Percentiles rank a stretch among this genome's conserved stretches.
phyloP scores from a whole-genome alignment of 2,329 filamentous ascomycete species.

The Colletotrichum sojae region DNA sequence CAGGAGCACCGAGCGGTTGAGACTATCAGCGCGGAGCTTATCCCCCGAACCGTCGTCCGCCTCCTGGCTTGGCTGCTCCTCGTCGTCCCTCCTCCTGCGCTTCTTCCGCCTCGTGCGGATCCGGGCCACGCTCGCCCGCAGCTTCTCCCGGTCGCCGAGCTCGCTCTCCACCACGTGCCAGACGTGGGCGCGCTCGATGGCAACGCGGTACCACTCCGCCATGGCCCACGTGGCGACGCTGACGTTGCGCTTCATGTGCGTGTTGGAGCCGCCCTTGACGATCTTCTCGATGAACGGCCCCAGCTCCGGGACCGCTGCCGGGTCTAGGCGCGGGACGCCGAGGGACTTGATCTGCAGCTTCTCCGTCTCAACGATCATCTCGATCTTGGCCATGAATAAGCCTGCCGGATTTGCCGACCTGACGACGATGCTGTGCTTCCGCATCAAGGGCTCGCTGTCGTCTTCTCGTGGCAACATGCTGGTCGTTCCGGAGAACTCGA shows the following conservation, averaged over 20 bases:
- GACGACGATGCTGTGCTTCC: constrained; percentile 70
- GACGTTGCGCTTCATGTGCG: constrained; percentile 69
- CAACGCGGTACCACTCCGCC: constrained; percentile 76
- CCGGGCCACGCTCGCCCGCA: constrained; percentile 48
- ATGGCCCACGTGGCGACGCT: constrained; percentile 76
- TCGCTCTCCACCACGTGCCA: constrained; percentile 70
- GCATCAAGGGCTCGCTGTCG: constrained; percentile 55
- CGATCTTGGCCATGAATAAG: constrained; percentile 70
- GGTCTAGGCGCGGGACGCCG: constrained; percentile 68
- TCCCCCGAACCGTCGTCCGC: constrained; percentile 38
- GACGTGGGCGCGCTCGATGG: constrained; percentile 71
- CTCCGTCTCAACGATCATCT: constrained; percentile 71
- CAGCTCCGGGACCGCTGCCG: constrained; percentile 71
- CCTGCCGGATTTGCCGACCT: constrained; percentile 61
- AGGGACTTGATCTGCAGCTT: constrained; percentile 67
- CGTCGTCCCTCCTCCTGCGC: constrained; percentile 42
- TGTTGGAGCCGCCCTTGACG: constrained; percentile 53
- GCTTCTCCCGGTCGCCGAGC: constrained; percentile 55
- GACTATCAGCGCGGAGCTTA: background rate
- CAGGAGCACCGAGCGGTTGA: constrained; percentile 61
- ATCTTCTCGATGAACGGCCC: constrained; percentile 65
- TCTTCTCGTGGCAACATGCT: constrained; percentile 56
- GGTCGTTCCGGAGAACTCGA: constrained; percentile 72
- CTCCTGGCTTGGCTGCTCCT: constrained; percentile 40
- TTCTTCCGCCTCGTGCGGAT: constrained; percentile 47